A percentile compares a stretch with the other conserved stretches of the same genome.
These are phyloP conservation scores for Phlyctochytrium planicorne DNA, from an alignment of 192 early-diverging fungal species.

Conservation along the genomic window DNA sequence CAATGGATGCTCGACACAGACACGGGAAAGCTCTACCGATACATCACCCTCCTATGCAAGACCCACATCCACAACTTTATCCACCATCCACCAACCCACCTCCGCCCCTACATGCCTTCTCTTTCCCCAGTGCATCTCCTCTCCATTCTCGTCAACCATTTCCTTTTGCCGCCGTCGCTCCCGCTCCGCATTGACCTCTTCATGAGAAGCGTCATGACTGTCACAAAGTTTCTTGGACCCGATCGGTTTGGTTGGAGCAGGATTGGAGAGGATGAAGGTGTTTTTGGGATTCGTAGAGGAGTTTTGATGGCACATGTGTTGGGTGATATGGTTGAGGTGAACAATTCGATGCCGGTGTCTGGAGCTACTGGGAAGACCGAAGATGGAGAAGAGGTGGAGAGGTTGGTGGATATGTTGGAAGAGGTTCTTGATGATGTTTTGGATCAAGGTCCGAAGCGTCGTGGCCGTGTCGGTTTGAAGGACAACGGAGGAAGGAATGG, in stretches of 20 bases:
- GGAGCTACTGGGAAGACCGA: not conserved
- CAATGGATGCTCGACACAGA: not conserved
- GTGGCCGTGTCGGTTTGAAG: too few species aligned
- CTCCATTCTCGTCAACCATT: not conserved
- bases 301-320: not conserved
- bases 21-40: not conserved
- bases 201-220: not conserved
- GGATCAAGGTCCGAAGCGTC: too few species aligned
- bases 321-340: not conserved
- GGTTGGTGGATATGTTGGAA: not conserved
- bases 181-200: not conserved
- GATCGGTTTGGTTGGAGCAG: not conserved
- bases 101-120: not conserved
- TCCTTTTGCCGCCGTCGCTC: not conserved
- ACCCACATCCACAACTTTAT: too few species aligned
- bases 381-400: not conserved
- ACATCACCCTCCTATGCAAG: not conserved
- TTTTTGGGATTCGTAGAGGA: not conserved
- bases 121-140: not conserved
- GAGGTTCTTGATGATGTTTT: too few species aligned
- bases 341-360: not conserved
- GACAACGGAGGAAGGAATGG: too few species aligned
- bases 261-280: not conserved
- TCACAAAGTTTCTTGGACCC: not conserved
- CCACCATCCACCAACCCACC: not conserved